Evolutionary conservation across 2,329 filamentous ascomycete genomes (phyloP), one percentile per base, ranked within the genome.

Genomic region (Colletotrichum coccodes): DNA sequence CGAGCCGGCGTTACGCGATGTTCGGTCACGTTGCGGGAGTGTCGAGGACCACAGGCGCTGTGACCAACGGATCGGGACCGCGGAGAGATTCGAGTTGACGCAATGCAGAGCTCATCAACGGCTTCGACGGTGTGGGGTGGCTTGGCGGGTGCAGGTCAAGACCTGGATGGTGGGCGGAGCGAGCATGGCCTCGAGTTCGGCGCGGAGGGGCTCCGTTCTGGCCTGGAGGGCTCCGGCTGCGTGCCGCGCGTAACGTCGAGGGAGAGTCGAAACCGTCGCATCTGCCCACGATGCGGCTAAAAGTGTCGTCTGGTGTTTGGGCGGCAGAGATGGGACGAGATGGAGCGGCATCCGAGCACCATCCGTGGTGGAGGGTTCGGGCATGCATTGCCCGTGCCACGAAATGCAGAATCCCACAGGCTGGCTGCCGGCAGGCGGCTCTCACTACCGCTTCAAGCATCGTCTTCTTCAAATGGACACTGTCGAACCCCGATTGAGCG

Each of bases 71-170:
- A 42, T 46, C 4, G n/a, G 40, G n/a, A 6, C 28, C 34, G 18
- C 28, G 14, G n/a, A 6, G 14, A 61, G 9, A 18, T 38, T 42
- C 7, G 6, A 47, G 26, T 21, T 36, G 46, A 50, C 34, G 38
- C 49, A 40, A 38, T 23, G 4, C 21, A 46, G 30, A 47, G 30
- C 36, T 60, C 30, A 30, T 23, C 26, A 28, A 36, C 36, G 18
- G 52, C 44, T 57, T 64, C 36, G 64, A 36, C 36, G 42, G 26
- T 46, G 52, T 52, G 52, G 60, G 23, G 46, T n/a, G 58, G 32
- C 11, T n/a, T 23, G 36, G 18, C 44, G 50, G 64, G 38, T 23
- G 14, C 44, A 40, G 26, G 16, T 6, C 3, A 21, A 42, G 63
- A 30, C 42, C 28, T 34, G 28, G 46, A 54, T 16, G 42, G n/a